These are phyloP conservation scores for Arachis stenosperma DNA, from an alignment of 306 rosid genomes.

Conservation along the genomic window DNA sequence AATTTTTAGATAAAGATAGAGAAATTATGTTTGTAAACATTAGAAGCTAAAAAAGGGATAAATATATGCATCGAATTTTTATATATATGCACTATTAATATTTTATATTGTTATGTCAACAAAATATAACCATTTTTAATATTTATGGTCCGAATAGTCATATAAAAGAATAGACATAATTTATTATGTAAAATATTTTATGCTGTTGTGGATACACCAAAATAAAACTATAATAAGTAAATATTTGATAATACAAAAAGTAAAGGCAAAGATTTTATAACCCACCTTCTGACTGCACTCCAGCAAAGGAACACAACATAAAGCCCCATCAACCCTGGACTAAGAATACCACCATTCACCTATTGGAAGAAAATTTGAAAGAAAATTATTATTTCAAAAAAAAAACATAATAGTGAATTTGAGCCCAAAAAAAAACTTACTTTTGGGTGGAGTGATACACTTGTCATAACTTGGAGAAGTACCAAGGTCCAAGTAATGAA, in stretches of 20 bases:
- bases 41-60: not conserved
- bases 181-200: no score
- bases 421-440: slow-evolving; percentile 41
- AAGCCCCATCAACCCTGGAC: slow-evolving; percentile 98
- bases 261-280: slow-evolving; percentile 20
- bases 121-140: no score
- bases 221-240: no score
- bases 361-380: slow-evolving; percentile 36
- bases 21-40: not conserved
- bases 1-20: slow-evolving; percentile 5
- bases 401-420: slow-evolving; percentile 1
- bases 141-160: no score
- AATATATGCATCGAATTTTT: no score
- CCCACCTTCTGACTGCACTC: slow-evolving; percentile 91
- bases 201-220: no score
- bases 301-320: slow-evolving; percentile 93
- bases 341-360: slow-evolving; percentile 85
- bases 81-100: no score
- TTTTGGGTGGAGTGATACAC: slow-evolving; percentile 90
- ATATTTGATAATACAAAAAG: not conserved
- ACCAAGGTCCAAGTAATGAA: slow-evolving; percentile 93
- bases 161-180: no score
- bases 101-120: no score
- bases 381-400: slow-evolving; percentile 17
- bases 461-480: slow-evolving; percentile 90